A percentile compares a stretch with the other conserved stretches of the same genome.
Evolutionary conservation across 345 rosid genomes (phyloP).

Genomic region (Syzygium oleosum): DNA sequence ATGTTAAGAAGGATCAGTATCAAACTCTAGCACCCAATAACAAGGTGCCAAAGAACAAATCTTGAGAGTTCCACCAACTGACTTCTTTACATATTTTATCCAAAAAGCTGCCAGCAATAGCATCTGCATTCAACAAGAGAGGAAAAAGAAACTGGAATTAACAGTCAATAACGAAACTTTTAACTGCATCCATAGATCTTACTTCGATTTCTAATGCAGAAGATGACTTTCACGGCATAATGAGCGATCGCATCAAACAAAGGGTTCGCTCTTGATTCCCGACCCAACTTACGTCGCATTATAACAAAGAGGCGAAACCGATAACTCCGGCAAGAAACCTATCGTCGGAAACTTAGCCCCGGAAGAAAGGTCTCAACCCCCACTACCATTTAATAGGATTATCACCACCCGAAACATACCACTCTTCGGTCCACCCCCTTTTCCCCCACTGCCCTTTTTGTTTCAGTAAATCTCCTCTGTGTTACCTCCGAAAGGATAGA

Average conservation of each 20-base stretch:
- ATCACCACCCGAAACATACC: background rate
- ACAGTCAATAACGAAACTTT: background rate
- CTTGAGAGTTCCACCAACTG: background rate
- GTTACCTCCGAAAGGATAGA: background rate
- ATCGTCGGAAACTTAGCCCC: background rate
- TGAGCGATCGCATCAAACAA: background rate
- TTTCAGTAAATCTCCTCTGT: background rate
- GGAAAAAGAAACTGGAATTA: background rate
- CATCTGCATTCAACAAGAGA: conserved; percentile 32
- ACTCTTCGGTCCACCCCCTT: background rate
- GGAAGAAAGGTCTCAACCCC: background rate
- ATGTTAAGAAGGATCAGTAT: background rate
- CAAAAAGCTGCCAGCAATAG: conserved; percentile 32
- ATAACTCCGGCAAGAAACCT: background rate
- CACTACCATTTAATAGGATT: background rate
- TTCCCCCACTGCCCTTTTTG: background rate
- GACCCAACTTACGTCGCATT: background rate
- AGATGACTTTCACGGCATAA: background rate
- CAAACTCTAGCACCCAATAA: background rate
- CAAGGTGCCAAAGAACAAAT: background rate
- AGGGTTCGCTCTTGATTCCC: background rate
- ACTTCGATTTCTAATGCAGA: background rate
- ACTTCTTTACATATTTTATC: conserved; percentile 84
- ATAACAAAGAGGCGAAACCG: background rate
- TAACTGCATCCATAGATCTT: no score